Percentiles rank a stretch among this genome's conserved stretches.
Evolutionary conservation across 768 basidiomycete species (phyloP).

Genomic region (Suillus spraguei): DNA sequence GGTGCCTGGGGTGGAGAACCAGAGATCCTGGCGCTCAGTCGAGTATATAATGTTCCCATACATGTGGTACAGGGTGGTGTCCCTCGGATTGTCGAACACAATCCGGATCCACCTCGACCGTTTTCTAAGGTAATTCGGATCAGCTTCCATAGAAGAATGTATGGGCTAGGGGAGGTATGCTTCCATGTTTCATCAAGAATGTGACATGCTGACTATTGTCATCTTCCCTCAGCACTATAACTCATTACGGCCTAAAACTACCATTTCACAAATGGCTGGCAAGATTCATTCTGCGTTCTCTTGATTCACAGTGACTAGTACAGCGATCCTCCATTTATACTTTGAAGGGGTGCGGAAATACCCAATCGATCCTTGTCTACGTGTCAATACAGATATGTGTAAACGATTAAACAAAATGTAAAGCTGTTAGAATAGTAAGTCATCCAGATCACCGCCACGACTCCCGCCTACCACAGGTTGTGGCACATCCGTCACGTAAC

Average conservation of each 20-base stretch:
- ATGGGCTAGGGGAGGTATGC: conserved; percentile 93
- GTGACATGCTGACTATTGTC: conserved; percentile 12
- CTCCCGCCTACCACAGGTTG: conserved; percentile 51
- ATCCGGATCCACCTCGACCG: conserved; percentile 45
- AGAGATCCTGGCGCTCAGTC: conserved; percentile 88
- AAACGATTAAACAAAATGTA: conserved; percentile 5
- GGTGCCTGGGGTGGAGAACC: conserved; percentile 98
- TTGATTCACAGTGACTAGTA: conserved; percentile 16
- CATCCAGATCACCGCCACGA: conserved; percentile 58
- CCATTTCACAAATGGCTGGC: conserved; percentile 30
- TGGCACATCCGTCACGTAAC: conserved; percentile 74
- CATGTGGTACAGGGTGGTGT: conserved; percentile 86
- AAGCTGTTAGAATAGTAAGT: conserved; percentile 59
- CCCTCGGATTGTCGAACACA: conserved; percentile 84
- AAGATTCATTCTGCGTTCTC: conserved; percentile 33
- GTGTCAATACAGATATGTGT: conserved; percentile 4
- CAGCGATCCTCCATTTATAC: background rate
- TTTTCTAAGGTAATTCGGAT: conserved; percentile 58
- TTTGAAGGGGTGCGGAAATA: conserved; percentile 2
- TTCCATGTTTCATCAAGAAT: background rate
- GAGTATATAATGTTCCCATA: conserved; percentile 81
- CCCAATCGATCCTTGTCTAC: conserved; percentile 7
- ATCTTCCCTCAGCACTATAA: conserved; percentile 73
- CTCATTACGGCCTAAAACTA: conserved; percentile 65
- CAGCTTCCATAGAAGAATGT: conserved; percentile 93